A percentile compares a stretch with the other conserved stretches of the same genome.
Evolutionary conservation across 306 rosid genomes (phyloP).

Genomic region (Acacia confusa): DNA sequence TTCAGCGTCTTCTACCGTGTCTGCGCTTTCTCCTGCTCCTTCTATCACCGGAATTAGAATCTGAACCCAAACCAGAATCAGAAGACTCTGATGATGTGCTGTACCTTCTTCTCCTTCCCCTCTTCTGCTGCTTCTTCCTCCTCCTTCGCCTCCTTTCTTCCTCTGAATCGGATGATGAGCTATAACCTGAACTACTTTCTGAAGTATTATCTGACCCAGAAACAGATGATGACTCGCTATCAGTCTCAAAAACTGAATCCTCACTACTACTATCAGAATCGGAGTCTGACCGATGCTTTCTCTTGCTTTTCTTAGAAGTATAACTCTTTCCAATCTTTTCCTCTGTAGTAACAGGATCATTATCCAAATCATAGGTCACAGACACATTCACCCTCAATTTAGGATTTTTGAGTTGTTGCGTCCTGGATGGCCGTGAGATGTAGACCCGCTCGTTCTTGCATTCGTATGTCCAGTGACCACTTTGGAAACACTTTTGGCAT

Average conservation of each 20-base stretch:
- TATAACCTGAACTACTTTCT: slow-evolving; percentile 65
- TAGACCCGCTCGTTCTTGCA: slow-evolving; percentile 95
- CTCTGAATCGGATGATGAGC: slow-evolving; percentile 87
- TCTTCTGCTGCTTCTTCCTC: slow-evolving; percentile 69
- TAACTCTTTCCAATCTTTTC: slow-evolving; percentile 51
- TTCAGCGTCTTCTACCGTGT: background rate
- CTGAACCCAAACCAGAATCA: slow-evolving; percentile 66
- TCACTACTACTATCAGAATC: slow-evolving; percentile 73
- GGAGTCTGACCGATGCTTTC: slow-evolving; percentile 63
- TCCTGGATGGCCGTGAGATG: slow-evolving; percentile 90
- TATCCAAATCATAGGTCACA: slow-evolving; percentile 56
- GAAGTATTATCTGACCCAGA: slow-evolving; percentile 74
- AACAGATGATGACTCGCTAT: slow-evolving; percentile 77
- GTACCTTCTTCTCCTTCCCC: slow-evolving; percentile 57
- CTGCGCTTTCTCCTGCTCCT: slow-evolving; percentile 33
- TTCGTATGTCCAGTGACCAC: slow-evolving; percentile 95
- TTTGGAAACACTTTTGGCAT: slow-evolving; percentile 90
- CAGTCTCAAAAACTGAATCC: slow-evolving; percentile 93
- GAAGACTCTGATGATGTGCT: slow-evolving; percentile 86
- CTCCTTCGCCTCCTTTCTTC: slow-evolving; percentile 65
- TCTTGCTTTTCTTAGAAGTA: slow-evolving; percentile 60
- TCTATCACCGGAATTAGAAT: slow-evolving; percentile 76
- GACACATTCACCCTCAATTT: slow-evolving; percentile 70
- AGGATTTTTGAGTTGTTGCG: slow-evolving; percentile 91
- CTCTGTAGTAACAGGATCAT: slow-evolving; percentile 41